Evolutionary conservation across 495 filamentous ascomycete species (phyloP).

Genomic region (Zalerion maritima): DNA sequence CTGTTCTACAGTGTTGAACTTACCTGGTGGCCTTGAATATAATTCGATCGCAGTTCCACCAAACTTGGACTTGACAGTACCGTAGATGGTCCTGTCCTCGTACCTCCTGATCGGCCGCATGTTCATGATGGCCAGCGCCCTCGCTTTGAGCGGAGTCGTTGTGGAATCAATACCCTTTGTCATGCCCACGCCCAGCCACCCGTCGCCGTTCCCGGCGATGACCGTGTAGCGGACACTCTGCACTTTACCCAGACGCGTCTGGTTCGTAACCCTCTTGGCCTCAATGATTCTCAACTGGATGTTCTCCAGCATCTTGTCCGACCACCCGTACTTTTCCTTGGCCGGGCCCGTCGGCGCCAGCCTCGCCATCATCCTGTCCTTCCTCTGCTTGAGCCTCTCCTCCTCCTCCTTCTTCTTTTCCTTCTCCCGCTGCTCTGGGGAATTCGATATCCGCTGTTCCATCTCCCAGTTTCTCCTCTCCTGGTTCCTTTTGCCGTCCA

Average conservation of each 20-base stretch:
- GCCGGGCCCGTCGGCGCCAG: too few species aligned
- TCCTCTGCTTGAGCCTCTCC: slow-evolving; percentile 5
- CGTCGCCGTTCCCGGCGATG: slow-evolving; percentile 72
- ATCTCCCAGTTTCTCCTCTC: too few species aligned
- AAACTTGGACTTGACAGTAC: slow-evolving; percentile 69
- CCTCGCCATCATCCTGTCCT: slow-evolving; percentile 10
- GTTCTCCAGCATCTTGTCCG: slow-evolving; percentile 34
- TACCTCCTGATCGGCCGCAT: slow-evolving; percentile 80
- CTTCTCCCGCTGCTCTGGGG: slow-evolving; percentile 9
- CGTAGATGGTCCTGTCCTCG: slow-evolving; percentile 81
- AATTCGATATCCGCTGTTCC: too few species aligned
- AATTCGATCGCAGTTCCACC: slow-evolving; percentile 70
- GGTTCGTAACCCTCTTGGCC: slow-evolving; percentile 61
- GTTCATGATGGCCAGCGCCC: slow-evolving; percentile 63
- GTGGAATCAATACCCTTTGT: slow-evolving; percentile 64
- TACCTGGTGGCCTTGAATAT: slow-evolving; percentile 75
- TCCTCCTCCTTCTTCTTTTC: slow-evolving; percentile 7
- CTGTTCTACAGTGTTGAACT: slow-evolving; percentile 15
- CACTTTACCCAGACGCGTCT: slow-evolving; percentile 93
- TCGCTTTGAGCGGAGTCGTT: slow-evolving; percentile 51
- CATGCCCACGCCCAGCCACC: slow-evolving; percentile 75
- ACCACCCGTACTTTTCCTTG: slow-evolving; percentile 56
- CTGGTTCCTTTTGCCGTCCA: slow-evolving; percentile 26
- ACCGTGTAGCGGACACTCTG: slow-evolving; percentile 50
- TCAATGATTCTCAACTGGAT: slow-evolving; percentile 54